Evolutionary conservation across 2,329 filamentous ascomycete species (phyloP), one percentile per base, ranked within the genome.

Genomic region (Aureobasidium sp.): DNA sequence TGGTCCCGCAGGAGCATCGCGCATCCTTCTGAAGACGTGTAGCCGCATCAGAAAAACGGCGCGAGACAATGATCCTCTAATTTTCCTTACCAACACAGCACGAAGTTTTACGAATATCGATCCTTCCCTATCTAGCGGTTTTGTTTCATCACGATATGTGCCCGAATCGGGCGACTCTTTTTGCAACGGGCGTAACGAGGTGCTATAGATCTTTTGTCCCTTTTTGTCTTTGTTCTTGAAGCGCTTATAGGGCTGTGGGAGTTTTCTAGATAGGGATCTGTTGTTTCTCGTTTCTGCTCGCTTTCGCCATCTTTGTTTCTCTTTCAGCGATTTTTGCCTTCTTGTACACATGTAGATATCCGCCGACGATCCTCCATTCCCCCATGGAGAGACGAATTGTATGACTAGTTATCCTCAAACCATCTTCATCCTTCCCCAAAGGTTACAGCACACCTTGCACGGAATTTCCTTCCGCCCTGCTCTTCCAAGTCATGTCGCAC

Each of bases 281-380:
- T 26, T 44, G 52, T 29, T 34, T 32, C 10, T 36, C 23, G 15
- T 20, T 37, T 42, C 13, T 56, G 23, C 10, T 6, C 20, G 20
- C 20, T 20, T 20, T 20, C 20, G 20, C 20, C 20, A 20, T 20
- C 20, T 20, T 20, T 20, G 20, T 20, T 20, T 20, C 5, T 27
- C 36, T 50, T 34, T 50, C n/a, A 51, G 48, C 48, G 48, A 15
- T 42, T 41, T 41, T 20, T 29, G 8, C 26, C 12, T 23, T 44
- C 37, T 58, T 36, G 41, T 47, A 58, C n/a, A 58, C 42, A 23
- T 58, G 55, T 58, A 47, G 55, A 58, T 58, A 58, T 47, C 55
- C 36, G 9, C 15, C 32, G 20, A 27, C 20, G n/a, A 44, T 56
- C 27, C n/a, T 34, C 39, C 34, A 37, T 15, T 37, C 34, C 32